These are phyloP conservation scores for Corymbia citriodora DNA, from an alignment of 441 rosid genomes.

Conservation along the genomic window DNA sequence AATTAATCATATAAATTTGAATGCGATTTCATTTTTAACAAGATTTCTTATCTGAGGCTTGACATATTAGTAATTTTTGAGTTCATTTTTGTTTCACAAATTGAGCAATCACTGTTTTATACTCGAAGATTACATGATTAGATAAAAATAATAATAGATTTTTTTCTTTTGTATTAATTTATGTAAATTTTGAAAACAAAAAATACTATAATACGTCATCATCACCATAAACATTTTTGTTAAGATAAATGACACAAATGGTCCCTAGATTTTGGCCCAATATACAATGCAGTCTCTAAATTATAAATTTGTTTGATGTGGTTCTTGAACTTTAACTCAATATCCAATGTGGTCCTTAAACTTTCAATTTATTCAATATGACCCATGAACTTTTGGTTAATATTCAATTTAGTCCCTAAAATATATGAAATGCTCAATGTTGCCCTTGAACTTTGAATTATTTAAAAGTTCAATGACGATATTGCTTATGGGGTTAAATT, in stretches of 20 bases:
- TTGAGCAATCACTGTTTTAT: not conserved
- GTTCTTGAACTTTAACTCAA: not conserved
- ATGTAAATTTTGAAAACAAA: not conserved
- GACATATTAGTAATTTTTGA: not conserved
- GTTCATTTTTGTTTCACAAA: not conserved
- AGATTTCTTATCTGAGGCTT: not conserved
- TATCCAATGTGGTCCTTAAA: too few species aligned
- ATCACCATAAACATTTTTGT: not conserved
- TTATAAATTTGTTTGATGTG: too few species aligned
- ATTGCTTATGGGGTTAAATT: too few species aligned
- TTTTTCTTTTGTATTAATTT: not conserved
- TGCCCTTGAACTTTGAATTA: too few species aligned
- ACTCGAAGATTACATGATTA: not conserved
- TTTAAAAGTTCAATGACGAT: too few species aligned
- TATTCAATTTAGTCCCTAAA: too few species aligned
- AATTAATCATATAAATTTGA: not conserved
- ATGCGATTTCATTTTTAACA: not conserved
- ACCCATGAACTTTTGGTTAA: fast-evolving
- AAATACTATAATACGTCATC: not conserved
- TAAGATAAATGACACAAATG: too few species aligned
- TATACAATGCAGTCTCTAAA: too few species aligned
- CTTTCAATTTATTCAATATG: too few species aligned
- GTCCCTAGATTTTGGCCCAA: too few species aligned
- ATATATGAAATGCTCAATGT: too few species aligned
- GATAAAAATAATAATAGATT: not conserved